Conservation (phyloP, 2,329 filamentous ascomycete genomes). For the Pestalotiopsis fici region DNA sequence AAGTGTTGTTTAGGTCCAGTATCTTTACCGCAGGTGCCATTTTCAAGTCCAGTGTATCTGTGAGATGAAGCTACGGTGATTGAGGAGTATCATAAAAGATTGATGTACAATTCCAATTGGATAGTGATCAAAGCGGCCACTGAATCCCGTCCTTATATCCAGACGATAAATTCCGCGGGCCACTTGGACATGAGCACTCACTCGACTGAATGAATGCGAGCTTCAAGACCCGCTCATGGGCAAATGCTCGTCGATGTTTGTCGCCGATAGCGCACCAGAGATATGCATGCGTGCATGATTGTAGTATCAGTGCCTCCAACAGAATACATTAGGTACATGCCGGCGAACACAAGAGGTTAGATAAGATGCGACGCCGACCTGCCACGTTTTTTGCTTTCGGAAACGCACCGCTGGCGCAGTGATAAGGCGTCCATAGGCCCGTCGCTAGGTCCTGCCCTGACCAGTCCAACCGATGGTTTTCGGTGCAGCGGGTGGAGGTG, state of each 20-base stretch:
- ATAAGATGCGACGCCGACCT: too few species aligned
- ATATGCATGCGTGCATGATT: too few species aligned
- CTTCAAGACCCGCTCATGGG: neutral
- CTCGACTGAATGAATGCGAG: neutral
- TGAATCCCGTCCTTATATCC: neutral
- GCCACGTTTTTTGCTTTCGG: neutral
- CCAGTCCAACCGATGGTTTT: too few species aligned
- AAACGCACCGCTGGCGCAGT: neutral
- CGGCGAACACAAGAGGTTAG: too few species aligned
- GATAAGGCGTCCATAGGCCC: neutral
- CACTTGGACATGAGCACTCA: neutral
- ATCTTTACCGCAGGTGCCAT: neutral
- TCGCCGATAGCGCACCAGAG: too few species aligned
- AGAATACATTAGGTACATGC: too few species aligned
- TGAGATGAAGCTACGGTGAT: neutral
- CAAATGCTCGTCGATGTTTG: neutral
- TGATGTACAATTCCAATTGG: neutral
- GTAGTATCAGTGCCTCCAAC: too few species aligned
- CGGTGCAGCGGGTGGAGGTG: too few species aligned
- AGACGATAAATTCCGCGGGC: neutral
- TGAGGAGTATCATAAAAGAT: neutral
- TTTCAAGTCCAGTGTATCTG: neutral
- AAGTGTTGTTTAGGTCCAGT: slow-evolving; percentile 18
- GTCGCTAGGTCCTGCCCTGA: neutral
- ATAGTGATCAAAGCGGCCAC: too few species aligned